These are phyloP conservation scores for Fusarium buharicum DNA, from an alignment of 2,329 filamentous ascomycete genomes.

Conservation along the genomic window DNA sequence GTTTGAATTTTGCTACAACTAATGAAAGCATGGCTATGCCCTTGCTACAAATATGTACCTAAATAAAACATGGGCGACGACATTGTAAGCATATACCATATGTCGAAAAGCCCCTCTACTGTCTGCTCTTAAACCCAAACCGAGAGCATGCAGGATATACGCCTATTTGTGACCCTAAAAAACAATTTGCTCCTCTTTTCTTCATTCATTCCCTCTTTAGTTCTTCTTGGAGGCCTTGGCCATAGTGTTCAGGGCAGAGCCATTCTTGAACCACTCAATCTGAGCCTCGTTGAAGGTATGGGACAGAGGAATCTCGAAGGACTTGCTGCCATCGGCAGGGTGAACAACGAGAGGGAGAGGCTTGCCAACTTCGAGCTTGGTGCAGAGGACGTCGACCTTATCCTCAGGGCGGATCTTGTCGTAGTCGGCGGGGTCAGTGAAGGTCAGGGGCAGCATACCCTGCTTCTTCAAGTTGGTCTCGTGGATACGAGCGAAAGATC, in stretches of 20 bases:
- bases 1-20: constrained; percentile 45
- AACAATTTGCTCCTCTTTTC: constrained; percentile 36
- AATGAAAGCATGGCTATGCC: constrained; percentile 45
- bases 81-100: constrained; percentile 32
- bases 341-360: constrained; percentile 92
- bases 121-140: constrained; percentile 41
- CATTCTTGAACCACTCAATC: constrained; percentile 99
- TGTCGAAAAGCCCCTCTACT: constrained; percentile 40
- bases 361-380: constrained; percentile 90
- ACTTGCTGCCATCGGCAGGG: constrained; percentile 79
- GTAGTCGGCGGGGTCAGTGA: constrained; percentile 93
- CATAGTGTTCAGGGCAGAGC: constrained; percentile 98
- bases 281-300: constrained; percentile 99
- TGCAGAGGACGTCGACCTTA: constrained; percentile 88
- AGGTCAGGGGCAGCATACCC: constrained; percentile 99
- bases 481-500: constrained; percentile 98
- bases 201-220: constrained; percentile 43
- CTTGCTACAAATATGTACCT: constrained; percentile 38
- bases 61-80: constrained; percentile 36
- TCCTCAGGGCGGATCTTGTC: constrained; percentile 95
- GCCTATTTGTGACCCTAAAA: constrained; percentile 41
- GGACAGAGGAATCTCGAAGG: constrained; percentile 83
- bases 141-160: constrained; percentile 46
- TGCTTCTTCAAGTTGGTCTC: constrained; percentile 99
- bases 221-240: constrained; percentile 70